Conservation (phyloP, 1,139 yeast species). For the Taphrina betulina region DNA sequence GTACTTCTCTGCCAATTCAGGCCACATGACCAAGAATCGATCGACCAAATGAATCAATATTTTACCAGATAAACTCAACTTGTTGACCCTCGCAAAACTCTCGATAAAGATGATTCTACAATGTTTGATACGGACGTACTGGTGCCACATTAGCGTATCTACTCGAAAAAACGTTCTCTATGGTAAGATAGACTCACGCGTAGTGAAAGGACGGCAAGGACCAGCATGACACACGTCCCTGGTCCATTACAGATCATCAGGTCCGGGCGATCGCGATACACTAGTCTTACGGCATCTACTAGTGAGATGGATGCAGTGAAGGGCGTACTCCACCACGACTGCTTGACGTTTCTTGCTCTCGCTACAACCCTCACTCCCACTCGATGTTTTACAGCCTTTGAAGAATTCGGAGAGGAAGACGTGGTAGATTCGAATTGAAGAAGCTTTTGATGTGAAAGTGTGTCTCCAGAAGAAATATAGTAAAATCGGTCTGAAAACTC, state of each 20-base stretch:
- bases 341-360: constrained; percentile 79
- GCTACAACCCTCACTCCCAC: constrained; percentile 48
- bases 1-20: constrained; percentile 54
- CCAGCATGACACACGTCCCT: constrained; percentile 81
- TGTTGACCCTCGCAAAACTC: constrained; percentile 78
- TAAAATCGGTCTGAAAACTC: constrained; percentile 30
- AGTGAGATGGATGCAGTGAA: constrained; percentile 51
- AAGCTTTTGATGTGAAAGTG: constrained; percentile 27
- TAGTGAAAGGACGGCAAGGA: constrained; percentile 49
- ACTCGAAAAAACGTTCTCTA: too few relatives aligned
- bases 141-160: too few relatives aligned
- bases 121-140: constrained; percentile 50
- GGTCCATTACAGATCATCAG: constrained; percentile 81
- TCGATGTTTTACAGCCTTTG: constrained; percentile 4
- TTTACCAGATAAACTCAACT: constrained; percentile 73
- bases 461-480: constrained; percentile 35
- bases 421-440: constrained; percentile 10
- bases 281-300: constrained; percentile 41
- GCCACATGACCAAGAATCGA: constrained; percentile 89
- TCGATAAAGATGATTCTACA: constrained; percentile 71
- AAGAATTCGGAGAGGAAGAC: background rate
- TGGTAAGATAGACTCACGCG: too few relatives aligned
- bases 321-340: constrained; percentile 55
- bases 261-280: constrained; percentile 40
- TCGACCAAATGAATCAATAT: constrained; percentile 57